These are phyloP conservation scores for Haplosporangium sp. DNA, from an alignment of 371 early-diverging fungal species.

Conservation along the genomic window DNA sequence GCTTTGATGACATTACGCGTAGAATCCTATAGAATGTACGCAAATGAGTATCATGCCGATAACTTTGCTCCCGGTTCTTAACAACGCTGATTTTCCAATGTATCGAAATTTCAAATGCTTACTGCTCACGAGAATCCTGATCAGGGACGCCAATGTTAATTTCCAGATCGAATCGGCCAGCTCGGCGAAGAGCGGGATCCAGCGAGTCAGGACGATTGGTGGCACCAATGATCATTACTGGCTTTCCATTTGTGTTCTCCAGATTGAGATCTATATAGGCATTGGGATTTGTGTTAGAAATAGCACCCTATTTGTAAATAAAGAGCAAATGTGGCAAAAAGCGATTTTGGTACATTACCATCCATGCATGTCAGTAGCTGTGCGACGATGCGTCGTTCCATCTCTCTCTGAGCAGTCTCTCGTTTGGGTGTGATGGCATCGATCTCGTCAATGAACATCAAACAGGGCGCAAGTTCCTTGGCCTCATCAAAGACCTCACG, in stretches of 20 bases:
- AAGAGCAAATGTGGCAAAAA: not conserved
- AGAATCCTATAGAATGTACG: conserved; percentile 75
- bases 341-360: conserved; percentile 58
- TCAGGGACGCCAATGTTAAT: conserved; percentile 99
- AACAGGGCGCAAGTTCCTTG: conserved; percentile 89
- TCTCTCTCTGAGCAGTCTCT: conserved; percentile 98
- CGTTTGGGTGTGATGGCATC: conserved; percentile 99
- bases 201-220: conserved; percentile 99
- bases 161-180: conserved; percentile 99
- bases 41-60: not conserved
- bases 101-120: conserved; percentile 21
- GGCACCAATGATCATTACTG: conserved; percentile 98
- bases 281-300: not conserved
- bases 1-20: conserved; percentile 87
- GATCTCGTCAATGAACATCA: conserved; percentile 99
- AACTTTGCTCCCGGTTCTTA: too few species aligned
- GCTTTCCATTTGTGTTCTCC: conserved; percentile 88
- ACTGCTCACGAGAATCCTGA: conserved; percentile 91
- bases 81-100: too few species aligned
- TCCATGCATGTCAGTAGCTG: conserved; percentile 99
- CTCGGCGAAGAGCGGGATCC: conserved; percentile 97
- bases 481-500: conserved; percentile 99
- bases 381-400: conserved; percentile 99
- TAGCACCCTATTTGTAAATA: not conserved
- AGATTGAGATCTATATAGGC: conserved; percentile 72